Evolutionary conservation across 164 flowering plant species (phyloP).

Genomic region (Cinnamomum micranthum): DNA sequence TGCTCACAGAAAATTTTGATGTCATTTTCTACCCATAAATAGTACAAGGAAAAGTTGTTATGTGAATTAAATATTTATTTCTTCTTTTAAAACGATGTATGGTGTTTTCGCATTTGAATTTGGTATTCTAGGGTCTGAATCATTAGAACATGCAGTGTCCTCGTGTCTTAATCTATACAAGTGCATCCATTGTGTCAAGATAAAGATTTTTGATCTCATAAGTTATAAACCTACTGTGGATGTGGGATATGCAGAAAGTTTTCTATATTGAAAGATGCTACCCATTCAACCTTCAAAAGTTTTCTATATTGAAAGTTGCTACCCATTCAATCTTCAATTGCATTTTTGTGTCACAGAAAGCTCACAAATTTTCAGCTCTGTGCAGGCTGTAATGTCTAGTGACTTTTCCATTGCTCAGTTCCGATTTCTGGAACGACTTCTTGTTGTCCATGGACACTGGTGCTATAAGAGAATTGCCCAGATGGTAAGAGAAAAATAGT

Average conservation of each 20-base stretch:
- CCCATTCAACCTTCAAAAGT: not conserved
- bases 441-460: conserved; percentile 94
- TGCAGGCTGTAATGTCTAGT: conserved; percentile 95
- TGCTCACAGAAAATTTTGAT: too few species aligned
- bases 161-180: not conserved
- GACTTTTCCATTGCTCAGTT: conserved; percentile 89
- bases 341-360: not conserved
- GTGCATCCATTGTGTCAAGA: not conserved
- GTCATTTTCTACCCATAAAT: too few species aligned
- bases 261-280: too few species aligned
- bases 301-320: too few species aligned
- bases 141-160: not conserved
- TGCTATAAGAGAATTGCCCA: conserved; percentile 91
- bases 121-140: not conserved
- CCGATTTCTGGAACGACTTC: conserved; percentile 75
- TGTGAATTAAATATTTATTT: not conserved
- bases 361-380: not conserved
- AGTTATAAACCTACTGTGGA: not conserved
- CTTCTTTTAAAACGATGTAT: too few species aligned
- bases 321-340: not conserved
- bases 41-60: not conserved
- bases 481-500: conserved; percentile 43
- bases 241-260: too few species aligned
- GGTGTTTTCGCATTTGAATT: not conserved
- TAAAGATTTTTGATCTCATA: not conserved